Percentiles rank a stretch among this genome's conserved stretches.
Evolutionary conservation across 164 flowering plant species (phyloP).

Genomic region (Malania oleifera): DNA sequence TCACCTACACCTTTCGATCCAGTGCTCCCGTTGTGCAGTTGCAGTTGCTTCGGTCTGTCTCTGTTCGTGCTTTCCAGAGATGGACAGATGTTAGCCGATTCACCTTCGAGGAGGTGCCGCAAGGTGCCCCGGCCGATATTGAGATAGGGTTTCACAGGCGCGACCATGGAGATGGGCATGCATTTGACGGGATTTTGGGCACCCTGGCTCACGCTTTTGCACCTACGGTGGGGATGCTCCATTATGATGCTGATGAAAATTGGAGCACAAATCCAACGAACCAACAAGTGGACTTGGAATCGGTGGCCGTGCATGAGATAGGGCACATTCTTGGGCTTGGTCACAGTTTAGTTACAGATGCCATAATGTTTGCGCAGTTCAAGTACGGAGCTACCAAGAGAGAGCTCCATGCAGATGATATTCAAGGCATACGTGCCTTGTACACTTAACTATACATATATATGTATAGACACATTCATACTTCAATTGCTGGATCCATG

Average conservation of each 20-base stretch:
- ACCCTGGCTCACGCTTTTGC: conserved; percentile 27
- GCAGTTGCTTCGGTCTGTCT: not conserved
- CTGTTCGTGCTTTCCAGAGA: conserved; percentile 9
- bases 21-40: not conserved
- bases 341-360: conserved; percentile 19
- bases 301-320: conserved; percentile 47
- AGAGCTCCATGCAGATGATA: conserved; percentile 16
- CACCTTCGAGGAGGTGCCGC: conserved; percentile 4
- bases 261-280: too few species aligned
- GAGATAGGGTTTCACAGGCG: conserved; percentile 7
- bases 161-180: conserved; percentile 18
- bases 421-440: conserved; percentile 18
- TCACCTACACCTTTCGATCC: conserved; percentile 20
- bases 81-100: conserved; percentile 13
- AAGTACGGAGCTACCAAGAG: not conserved
- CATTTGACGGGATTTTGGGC: conserved; percentile 26
- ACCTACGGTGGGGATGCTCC: conserved; percentile 25
- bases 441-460: too few species aligned
- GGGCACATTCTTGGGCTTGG: conserved; percentile 49
- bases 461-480: too few species aligned
- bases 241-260: conserved; percentile 22
- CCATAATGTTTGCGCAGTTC: conserved; percentile 32
- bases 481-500: too few species aligned
- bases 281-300: conserved; percentile 34
- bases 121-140: conserved; percentile 6